These are phyloP conservation scores for Aspergillus sparsus DNA, from an alignment of 495 filamentous ascomycete genomes.

Conservation along the genomic window DNA sequence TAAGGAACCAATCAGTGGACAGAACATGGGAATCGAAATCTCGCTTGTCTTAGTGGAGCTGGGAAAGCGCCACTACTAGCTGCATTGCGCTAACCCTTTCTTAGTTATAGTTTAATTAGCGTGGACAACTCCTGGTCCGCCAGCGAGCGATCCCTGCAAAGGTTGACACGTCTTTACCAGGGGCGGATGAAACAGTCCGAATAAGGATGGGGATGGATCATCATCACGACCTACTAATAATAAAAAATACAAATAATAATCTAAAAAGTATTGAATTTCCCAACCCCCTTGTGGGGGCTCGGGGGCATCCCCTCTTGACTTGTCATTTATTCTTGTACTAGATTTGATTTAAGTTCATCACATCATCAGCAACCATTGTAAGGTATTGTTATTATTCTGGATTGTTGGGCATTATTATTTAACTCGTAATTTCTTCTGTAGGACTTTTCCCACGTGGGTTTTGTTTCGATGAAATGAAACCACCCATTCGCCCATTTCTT, in stretches of 20 bases:
- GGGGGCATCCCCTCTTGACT: neutral
- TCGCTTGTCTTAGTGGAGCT: constrained; percentile 32
- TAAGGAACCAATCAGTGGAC: constrained; percentile 30
- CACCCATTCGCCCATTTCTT: neutral
- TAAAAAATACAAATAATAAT: neutral
- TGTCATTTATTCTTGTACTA: neutral
- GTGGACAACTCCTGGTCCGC: constrained; percentile 14
- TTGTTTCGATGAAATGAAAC: neutral
- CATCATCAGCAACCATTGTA: neutral
- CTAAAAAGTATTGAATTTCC: neutral
- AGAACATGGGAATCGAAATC: constrained; percentile 30
- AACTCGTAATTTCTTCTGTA: neutral
- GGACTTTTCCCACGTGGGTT: neutral
- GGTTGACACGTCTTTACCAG: constrained; percentile 18
- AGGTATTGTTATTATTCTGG: neutral
- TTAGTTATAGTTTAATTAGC: constrained; percentile 24
- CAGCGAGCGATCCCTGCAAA: constrained; percentile 14
- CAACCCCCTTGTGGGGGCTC: neutral
- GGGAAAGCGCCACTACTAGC: constrained; percentile 23
- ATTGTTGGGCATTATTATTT: neutral
- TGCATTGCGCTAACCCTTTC: constrained; percentile 9
- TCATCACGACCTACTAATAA: too few species aligned
- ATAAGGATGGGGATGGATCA: neutral
- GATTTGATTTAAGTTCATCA: neutral
- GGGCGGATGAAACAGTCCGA: constrained; percentile 15